Conservation (phyloP, 257 asterid species). For the Vinca minor region DNA sequence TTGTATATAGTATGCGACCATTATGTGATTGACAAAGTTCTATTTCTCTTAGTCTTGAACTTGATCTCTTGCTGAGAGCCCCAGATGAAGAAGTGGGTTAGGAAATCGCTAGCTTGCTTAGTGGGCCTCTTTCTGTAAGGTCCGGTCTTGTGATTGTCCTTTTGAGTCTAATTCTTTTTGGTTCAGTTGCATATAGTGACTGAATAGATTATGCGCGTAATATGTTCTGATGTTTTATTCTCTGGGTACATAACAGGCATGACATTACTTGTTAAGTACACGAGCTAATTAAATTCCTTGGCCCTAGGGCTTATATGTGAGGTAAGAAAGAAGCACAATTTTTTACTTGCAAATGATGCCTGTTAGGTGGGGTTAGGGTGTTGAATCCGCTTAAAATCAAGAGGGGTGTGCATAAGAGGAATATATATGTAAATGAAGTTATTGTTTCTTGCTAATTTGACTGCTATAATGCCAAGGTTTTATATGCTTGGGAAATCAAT, state of each 20-base stretch:
- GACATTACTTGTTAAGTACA: background rate
- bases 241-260: no score
- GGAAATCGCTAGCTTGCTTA: background rate
- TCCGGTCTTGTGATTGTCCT: background rate
- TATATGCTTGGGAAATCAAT: background rate
- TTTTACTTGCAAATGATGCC: background rate
- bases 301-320: background rate
- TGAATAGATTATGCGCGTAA: background rate
- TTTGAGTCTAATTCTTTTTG: background rate
- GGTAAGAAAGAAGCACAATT: background rate
- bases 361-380: background rate
- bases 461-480: background rate
- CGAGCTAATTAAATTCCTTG: background rate
- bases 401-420: background rate
- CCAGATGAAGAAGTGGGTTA: background rate
- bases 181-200: background rate
- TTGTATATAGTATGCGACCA: background rate
- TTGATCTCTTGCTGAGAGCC: conserved; percentile 4
- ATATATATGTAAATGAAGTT: background rate
- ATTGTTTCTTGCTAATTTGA: background rate
- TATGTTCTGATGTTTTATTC: background rate
- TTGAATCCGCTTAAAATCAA: background rate
- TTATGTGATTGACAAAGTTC: background rate
- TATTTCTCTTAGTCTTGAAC: background rate
- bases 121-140: background rate